Evolutionary conservation across 305 asterid genomes (phyloP), one percentile per base, ranked within the genome.

Genomic region (Solanum aculeatissimum): DNA sequence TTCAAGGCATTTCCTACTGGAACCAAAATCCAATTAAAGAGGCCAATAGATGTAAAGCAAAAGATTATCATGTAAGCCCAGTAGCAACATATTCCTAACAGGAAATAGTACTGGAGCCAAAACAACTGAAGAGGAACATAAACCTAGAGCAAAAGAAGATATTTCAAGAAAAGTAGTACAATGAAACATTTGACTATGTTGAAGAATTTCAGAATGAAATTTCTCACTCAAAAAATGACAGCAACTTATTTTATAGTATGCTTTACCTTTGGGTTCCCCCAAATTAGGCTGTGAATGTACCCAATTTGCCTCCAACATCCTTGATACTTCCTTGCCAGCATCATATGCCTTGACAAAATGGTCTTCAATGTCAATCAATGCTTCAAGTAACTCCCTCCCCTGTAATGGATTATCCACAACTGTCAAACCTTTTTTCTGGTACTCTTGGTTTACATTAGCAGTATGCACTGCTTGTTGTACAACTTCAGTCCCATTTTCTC

Each of bases 381-480:
- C 98, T 89, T 96, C 99, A 88, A 96, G 85, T 60, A 96, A 83
- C 88, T 96, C 98, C 75, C 99, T 92, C 86, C 98, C 98, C 85
- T 92, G 87, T 55, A 90, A 96, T 23, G 94, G 96, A 58, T 91
- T 88, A 57, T 93, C 97, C 62, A 91, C 89, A 47, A 94, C 95
- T 83, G 87, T 86, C 81, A 93, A 85, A 42, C 93, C 92, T 84
- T 90, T 86, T 29, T 85, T 91, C 47, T 82, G 86, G 42, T 84
- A 91, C 88, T 83, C 93, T 35, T 84, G 89, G 89, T 88, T 84
- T 74, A 80, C 84, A 55, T 80, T 78, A 85, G 72, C 90, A 83
- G 70, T 79, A 21, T 82, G 92, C 84, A 45, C 82, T 68, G 47
- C 80, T 71, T 54, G 85, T 42, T 58, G 86, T 40, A 89, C 91